A percentile compares a stretch with the other conserved stretches of the same genome.
Conservation (phyloP, 2,329 filamentous ascomycete genomes). For the Ilyonectria robusta region DNA sequence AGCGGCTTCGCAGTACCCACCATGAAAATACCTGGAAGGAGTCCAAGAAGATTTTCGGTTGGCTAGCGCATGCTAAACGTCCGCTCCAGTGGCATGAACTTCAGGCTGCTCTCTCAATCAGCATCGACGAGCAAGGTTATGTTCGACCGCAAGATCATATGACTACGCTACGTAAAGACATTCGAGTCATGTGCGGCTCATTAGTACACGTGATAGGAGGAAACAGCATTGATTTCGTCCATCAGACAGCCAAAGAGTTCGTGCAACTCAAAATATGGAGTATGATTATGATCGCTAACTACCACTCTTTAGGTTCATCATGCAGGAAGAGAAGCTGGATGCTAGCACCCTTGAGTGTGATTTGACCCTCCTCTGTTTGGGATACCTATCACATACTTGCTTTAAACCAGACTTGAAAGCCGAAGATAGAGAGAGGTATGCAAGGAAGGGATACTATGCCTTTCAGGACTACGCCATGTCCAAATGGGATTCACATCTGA, state of each 20-base stretch:
- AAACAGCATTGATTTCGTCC: conserved; percentile 55
- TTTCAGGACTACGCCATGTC: conserved; percentile 57
- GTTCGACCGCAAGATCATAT: conserved; percentile 36
- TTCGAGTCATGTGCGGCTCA: conserved; percentile 54
- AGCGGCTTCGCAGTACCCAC: background rate
- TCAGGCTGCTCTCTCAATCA: conserved; percentile 53
- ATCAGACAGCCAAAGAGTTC: conserved; percentile 55
- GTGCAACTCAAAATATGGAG: conserved; percentile 13
- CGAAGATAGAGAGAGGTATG: conserved; percentile 24
- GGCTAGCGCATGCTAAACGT: conserved; percentile 57
- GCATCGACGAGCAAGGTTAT: conserved; percentile 15
- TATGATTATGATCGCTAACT: background rate
- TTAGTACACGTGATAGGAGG: conserved; percentile 52
- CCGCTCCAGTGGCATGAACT: conserved; percentile 59
- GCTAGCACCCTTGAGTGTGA: conserved; percentile 24
- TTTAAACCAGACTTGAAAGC: conserved; percentile 44
- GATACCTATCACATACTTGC: conserved; percentile 52
- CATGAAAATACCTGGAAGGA: conserved; percentile 14
- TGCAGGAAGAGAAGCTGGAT: conserved; percentile 45
- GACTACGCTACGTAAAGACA: conserved; percentile 41
- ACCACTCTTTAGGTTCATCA: conserved; percentile 36
- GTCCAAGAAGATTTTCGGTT: conserved; percentile 54
- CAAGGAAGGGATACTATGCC: conserved; percentile 49
- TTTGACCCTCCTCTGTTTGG: conserved; percentile 46
- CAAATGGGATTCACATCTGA: conserved; percentile 53